Conservation (phyloP, 2,329 filamentous ascomycete genomes). For the Chaetomium globosum region DNA sequence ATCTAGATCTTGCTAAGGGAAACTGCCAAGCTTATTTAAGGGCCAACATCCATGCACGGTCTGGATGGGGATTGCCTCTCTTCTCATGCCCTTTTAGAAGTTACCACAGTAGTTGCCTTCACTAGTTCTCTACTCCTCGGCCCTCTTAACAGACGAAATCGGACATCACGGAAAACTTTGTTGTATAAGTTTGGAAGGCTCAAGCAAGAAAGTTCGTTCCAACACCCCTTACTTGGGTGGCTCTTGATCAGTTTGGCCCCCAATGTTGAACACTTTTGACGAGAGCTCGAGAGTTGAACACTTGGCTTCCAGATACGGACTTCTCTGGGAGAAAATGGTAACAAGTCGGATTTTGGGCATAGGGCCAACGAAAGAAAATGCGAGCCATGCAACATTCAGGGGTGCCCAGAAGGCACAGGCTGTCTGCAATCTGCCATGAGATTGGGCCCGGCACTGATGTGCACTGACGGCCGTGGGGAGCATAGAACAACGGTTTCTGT, state of each 20-base stretch:
- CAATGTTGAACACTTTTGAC: too few relatives aligned
- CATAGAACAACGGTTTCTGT: background rate
- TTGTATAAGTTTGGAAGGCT: too few relatives aligned
- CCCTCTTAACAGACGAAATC: background rate
- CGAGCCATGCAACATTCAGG: background rate
- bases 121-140: too few relatives aligned
- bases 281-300: too few relatives aligned
- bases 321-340: background rate
- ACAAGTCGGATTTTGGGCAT: background rate
- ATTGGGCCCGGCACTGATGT: background rate
- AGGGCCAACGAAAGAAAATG: background rate
- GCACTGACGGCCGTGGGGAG: background rate
- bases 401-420: background rate
- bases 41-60: background rate
- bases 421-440: background rate
- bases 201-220: too few relatives aligned
- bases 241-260: too few relatives aligned
- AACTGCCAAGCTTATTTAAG: background rate
- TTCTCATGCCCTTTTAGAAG: too few relatives aligned
- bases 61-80: background rate
- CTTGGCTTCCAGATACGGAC: too few relatives aligned
- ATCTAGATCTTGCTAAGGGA: background rate
- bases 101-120: too few relatives aligned
- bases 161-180: background rate
- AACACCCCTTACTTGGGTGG: too few relatives aligned